Conservation (phyloP, 305 asterid genomes). For the Solanum hybrid region DNA sequence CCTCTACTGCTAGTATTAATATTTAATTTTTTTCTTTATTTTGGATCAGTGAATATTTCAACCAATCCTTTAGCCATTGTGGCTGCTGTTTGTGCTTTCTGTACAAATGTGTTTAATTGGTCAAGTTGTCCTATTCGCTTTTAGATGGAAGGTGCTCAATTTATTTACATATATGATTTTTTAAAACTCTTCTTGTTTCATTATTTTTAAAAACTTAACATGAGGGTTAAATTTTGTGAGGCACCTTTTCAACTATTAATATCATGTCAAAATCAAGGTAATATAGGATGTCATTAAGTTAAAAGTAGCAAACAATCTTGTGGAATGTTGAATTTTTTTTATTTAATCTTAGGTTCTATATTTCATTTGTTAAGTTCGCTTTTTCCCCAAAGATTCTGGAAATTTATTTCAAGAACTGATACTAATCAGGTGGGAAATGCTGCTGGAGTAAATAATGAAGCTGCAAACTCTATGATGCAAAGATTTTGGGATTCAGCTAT, state of each 20-base stretch:
- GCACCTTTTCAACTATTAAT: not conserved
- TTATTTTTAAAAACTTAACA: not conserved
- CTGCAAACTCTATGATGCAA: slow-evolving; percentile 78
- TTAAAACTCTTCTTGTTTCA: not conserved
- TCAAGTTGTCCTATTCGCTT: not conserved
- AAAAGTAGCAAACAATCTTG: not conserved
- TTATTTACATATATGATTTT: not conserved
- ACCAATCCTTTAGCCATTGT: not conserved
- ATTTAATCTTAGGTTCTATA: not conserved
- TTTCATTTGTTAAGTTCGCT: not conserved
- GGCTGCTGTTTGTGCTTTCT: not conserved
- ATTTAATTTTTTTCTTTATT: not conserved
- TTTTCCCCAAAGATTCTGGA: not conserved
- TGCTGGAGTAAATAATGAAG: slow-evolving; percentile 63
- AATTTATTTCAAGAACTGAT: not conserved
- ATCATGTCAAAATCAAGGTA: not conserved
- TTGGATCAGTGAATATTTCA: not conserved
- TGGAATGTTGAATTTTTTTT: not conserved
- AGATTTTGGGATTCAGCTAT: slow-evolving; percentile 98
- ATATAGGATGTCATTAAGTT: not conserved
- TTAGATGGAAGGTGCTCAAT: not conserved
- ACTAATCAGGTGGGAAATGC: slow-evolving; percentile 70
- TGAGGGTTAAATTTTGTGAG: not conserved
- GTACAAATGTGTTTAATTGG: not conserved
- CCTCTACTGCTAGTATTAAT: not conserved